phyloP scores from a whole-genome alignment of 78 protist genomes.

The Thecamonas trahens region DNA sequence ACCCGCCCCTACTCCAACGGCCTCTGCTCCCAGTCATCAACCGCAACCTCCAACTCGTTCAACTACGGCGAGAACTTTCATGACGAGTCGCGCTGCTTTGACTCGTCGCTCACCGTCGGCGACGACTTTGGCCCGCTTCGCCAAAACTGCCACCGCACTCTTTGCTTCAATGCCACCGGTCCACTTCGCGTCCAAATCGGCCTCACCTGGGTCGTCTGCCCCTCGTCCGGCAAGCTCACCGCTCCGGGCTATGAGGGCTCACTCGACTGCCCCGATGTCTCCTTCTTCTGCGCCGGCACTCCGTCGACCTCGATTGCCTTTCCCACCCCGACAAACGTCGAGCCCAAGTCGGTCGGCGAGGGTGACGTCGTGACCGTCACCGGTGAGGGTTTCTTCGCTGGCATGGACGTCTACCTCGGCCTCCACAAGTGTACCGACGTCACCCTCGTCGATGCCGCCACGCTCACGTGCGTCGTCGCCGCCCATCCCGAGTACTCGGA shows the following conservation, averaged over 20 bases:
- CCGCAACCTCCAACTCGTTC: neutral
- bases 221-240: neutral
- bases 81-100: neutral
- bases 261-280: neutral
- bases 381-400: too few relatives aligned
- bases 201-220: neutral
- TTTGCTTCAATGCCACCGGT: neutral
- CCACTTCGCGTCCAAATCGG: neutral
- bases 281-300: neutral
- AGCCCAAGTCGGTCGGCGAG: neutral
- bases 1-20: neutral
- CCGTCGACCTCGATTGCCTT: neutral
- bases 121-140: too few relatives aligned
- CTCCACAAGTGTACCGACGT: too few relatives aligned
- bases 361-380: too few relatives aligned
- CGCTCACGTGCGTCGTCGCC: too few relatives aligned
- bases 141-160: neutral
- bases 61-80: neutral
- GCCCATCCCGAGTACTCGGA: too few relatives aligned
- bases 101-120: neutral
- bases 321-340: neutral
- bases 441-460: too few relatives aligned
- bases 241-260: too few relatives aligned
- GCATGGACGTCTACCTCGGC: too few relatives aligned
- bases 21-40: neutral